Percentiles rank a stretch among this genome's conserved stretches.
Evolutionary conservation across 805 yeast species (phyloP).

Genomic region (Wickerhamiella nectarea): DNA sequence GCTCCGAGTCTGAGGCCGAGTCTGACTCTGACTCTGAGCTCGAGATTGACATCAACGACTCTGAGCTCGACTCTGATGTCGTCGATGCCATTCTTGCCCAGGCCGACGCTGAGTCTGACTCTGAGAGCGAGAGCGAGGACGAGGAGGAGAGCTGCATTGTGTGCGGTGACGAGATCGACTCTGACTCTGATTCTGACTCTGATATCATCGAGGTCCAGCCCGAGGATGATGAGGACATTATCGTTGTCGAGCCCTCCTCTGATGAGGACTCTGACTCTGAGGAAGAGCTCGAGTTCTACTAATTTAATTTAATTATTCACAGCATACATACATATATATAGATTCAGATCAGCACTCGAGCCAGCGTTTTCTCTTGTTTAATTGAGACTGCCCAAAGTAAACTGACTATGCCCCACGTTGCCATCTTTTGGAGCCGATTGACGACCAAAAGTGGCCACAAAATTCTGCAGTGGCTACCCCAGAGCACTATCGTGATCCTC

Average conservation of each 20-base stretch:
- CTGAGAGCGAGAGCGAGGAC: conserved; percentile 10
- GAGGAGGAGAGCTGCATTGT: conserved; percentile 11
- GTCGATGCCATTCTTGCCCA: conserved; percentile 16
- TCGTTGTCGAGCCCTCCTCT: conserved; percentile 9
- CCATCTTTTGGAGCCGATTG: too few relatives aligned
- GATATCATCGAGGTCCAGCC: conserved; percentile 16
- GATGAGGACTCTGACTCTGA: conserved; percentile 2
- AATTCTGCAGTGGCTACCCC: too few relatives aligned
- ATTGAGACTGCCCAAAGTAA: too few relatives aligned
- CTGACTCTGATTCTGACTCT: conserved; percentile 16
- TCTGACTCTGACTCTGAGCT: conserved; percentile 11
- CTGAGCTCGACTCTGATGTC: conserved; percentile 14
- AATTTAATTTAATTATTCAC: conserved; percentile 7
- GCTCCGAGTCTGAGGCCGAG: conserved; percentile 9
- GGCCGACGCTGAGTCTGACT: conserved; percentile 14
- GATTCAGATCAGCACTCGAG: too few relatives aligned
- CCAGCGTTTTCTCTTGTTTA: too few relatives aligned
- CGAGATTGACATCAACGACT: conserved; percentile 13
- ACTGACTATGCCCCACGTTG: too few relatives aligned
- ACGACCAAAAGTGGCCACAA: too few relatives aligned
- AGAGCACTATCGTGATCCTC: too few relatives aligned
- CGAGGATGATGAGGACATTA: conserved; percentile 16
- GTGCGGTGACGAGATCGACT: conserved; percentile 7
- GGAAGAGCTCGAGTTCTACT: neutral
- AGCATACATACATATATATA: conserved; percentile 1